phyloP scores from a whole-genome alignment of 768 basidiomycete genomes.

The Boletus tomentosulus region DNA sequence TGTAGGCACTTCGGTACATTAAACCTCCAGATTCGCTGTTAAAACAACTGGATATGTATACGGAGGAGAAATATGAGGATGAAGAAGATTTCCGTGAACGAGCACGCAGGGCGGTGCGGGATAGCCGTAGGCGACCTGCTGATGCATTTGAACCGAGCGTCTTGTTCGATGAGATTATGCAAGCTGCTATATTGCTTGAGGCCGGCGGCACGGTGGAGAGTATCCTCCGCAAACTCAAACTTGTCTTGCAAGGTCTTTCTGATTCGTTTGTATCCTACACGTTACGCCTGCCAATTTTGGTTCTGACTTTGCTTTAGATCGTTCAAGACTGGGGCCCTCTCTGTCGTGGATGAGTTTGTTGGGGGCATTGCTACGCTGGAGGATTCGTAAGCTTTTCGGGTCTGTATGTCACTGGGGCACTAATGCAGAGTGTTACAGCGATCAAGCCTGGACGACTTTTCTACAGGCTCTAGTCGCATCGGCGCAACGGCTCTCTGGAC shows the following conservation, averaged over 20 bases:
- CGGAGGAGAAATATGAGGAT: slow-evolving; percentile 88
- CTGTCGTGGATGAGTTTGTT: slow-evolving; percentile 61
- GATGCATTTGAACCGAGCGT: slow-evolving; percentile 47
- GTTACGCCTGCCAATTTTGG: neutral
- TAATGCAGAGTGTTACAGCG: slow-evolving; percentile 38
- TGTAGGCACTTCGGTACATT: slow-evolving; percentile 68
- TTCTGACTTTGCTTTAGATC: slow-evolving; percentile 39
- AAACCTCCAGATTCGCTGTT: slow-evolving; percentile 74
- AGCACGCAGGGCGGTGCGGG: slow-evolving; percentile 36
- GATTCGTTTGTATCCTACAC: slow-evolving; percentile 47
- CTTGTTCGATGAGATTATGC: slow-evolving; percentile 57
- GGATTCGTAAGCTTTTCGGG: slow-evolving; percentile 50
- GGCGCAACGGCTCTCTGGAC: slow-evolving; percentile 63
- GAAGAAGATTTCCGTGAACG: slow-evolving; percentile 79
- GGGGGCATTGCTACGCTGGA: slow-evolving; percentile 55
- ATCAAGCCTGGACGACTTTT: slow-evolving; percentile 60
- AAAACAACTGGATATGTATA: slow-evolving; percentile 77
- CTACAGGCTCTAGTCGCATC: slow-evolving; percentile 57
- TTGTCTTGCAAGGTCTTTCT: slow-evolving; percentile 54
- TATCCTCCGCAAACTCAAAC: slow-evolving; percentile 52
- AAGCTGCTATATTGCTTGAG: slow-evolving; percentile 46
- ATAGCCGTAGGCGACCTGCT: slow-evolving; percentile 16
- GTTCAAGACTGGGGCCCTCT: slow-evolving; percentile 55
- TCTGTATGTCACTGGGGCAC: slow-evolving; percentile 3
- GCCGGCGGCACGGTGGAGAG: slow-evolving; percentile 42